Percentiles rank a stretch among this genome's conserved stretches.
These are phyloP conservation scores for Melampsora abietis-canadensis DNA, from an alignment of 1,284 basidiomycete genomes.

Conservation along the genomic window DNA sequence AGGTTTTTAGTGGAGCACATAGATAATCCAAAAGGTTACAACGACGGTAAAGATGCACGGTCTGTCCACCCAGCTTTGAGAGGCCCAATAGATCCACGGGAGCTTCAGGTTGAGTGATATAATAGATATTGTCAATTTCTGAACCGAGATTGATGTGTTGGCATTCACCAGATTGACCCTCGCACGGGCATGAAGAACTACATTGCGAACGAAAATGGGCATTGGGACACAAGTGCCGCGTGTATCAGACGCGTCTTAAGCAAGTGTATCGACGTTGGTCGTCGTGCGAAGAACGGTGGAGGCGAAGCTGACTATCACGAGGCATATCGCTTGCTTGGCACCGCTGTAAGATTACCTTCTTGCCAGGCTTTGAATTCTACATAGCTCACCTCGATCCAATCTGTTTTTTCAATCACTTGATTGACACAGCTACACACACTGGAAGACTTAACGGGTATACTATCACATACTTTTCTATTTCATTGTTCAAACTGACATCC, in stretches of 20 bases:
- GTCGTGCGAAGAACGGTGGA: constrained; percentile 60
- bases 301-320: constrained; percentile 71
- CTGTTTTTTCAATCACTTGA: constrained; percentile 53
- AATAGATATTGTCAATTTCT: neutral
- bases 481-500: neutral
- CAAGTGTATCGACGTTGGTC: constrained; percentile 63
- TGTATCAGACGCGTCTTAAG: constrained; percentile 75
- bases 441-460: constrained; percentile 39
- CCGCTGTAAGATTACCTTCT: constrained; percentile 26
- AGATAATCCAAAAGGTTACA: constrained; percentile 53
- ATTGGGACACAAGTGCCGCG: constrained; percentile 83
- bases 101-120: constrained; percentile 25
- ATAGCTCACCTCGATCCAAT: constrained; percentile 45
- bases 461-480: neutral
- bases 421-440: constrained; percentile 35
- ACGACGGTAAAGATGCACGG: constrained; percentile 62
- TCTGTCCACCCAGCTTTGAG: constrained; percentile 72
- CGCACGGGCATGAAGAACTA: constrained; percentile 93
- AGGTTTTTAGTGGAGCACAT: constrained; percentile 86
- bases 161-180: constrained; percentile 72
- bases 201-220: constrained; percentile 71
- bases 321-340: constrained; percentile 49
- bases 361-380: too few species aligned
- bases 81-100: constrained; percentile 68
- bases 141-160: neutral